A percentile compares a stretch with the other conserved stretches of the same genome.
Conservation (phyloP, 345 rosid genomes). For the Balakata baccata region DNA sequence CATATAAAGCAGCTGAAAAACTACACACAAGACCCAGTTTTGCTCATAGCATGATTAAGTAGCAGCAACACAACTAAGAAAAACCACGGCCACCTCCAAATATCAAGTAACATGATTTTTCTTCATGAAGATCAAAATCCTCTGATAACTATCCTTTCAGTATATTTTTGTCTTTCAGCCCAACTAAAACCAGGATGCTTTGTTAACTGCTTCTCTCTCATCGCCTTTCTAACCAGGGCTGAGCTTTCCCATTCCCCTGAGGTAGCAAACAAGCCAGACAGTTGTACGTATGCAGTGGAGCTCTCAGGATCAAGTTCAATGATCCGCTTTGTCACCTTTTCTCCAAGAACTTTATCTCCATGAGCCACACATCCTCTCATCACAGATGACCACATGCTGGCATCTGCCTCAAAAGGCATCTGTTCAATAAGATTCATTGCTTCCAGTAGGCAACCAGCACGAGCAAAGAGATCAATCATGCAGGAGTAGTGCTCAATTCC, state of each 20-base stretch:
- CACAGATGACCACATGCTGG: slow-evolving; percentile 68
- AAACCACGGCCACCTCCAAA: neutral
- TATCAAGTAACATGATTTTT: neutral
- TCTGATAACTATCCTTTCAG: neutral
- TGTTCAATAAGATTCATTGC: slow-evolving; percentile 51
- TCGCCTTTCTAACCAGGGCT: slow-evolving; percentile 45
- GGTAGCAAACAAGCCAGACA: slow-evolving; percentile 61
- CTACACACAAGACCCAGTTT: neutral
- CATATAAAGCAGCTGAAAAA: neutral
- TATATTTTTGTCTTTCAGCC: slow-evolving; percentile 29
- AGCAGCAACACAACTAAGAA: neutral
- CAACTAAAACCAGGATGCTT: slow-evolving; percentile 62
- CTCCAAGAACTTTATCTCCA: slow-evolving; percentile 61
- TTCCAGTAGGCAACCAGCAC: slow-evolving; percentile 68
- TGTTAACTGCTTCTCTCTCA: slow-evolving; percentile 43
- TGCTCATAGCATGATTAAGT: neutral
- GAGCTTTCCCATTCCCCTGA: slow-evolving; percentile 83
- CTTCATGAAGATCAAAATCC: slow-evolving; percentile 3
- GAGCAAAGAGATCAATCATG: slow-evolving; percentile 75
- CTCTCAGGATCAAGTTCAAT: slow-evolving; percentile 78
- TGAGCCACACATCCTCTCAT: slow-evolving; percentile 72
- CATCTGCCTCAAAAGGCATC: slow-evolving; percentile 64
- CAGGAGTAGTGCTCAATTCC: slow-evolving; percentile 74
- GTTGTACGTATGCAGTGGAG: slow-evolving; percentile 66
- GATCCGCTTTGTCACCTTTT: slow-evolving; percentile 60